These are phyloP conservation scores for Phenoliferia sp. DNA, from an alignment of 1,284 basidiomycete species.

Conservation along the genomic window DNA sequence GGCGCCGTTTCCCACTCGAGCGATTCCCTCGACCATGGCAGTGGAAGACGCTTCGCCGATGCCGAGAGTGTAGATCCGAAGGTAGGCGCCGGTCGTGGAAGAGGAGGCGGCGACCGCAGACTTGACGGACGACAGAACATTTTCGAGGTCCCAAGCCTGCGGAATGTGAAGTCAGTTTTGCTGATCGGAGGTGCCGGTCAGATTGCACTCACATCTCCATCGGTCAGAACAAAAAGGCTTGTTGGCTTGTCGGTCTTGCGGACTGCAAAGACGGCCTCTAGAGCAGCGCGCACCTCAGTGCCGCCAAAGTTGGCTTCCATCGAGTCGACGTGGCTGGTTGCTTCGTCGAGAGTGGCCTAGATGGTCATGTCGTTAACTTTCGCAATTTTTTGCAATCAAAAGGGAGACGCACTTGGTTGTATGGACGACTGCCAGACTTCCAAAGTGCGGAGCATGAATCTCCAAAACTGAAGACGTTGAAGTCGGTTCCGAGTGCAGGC, in stretches of 20 bases:
- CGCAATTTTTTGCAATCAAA: not conserved
- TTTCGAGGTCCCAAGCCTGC: conserved; percentile 28
- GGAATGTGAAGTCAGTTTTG: not conserved
- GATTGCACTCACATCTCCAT: conserved; percentile 30
- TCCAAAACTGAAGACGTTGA: conserved; percentile 38
- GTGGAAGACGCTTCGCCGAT: conserved; percentile 27
- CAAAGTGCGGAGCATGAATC: conserved; percentile 4
- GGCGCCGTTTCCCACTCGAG: conserved; percentile 16
- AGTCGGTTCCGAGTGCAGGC: conserved; percentile 22
- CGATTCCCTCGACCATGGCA: conserved; percentile 22
- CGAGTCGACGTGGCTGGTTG: conserved; percentile 23
- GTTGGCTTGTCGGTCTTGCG: conserved; percentile 29
- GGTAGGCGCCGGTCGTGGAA: not conserved
- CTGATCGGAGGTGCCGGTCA: no score
- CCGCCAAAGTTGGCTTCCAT: conserved; percentile 33
- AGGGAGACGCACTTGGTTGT: conserved; percentile 17
- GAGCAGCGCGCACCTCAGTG: conserved; percentile 32
- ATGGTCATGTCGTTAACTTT: not conserved
- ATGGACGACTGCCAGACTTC: conserved; percentile 4
- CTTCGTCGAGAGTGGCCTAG: conserved; percentile 24
- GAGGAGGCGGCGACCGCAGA: not conserved
- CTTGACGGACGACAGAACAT: conserved; percentile 18
- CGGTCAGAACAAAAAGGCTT: conserved; percentile 37
- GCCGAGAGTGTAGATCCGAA: conserved; percentile 37
- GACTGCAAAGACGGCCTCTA: conserved; percentile 23